Base-by-base conservation (phyloP, 1,284 basidiomycete species). In the Malassezia yamatoensis region DNA sequence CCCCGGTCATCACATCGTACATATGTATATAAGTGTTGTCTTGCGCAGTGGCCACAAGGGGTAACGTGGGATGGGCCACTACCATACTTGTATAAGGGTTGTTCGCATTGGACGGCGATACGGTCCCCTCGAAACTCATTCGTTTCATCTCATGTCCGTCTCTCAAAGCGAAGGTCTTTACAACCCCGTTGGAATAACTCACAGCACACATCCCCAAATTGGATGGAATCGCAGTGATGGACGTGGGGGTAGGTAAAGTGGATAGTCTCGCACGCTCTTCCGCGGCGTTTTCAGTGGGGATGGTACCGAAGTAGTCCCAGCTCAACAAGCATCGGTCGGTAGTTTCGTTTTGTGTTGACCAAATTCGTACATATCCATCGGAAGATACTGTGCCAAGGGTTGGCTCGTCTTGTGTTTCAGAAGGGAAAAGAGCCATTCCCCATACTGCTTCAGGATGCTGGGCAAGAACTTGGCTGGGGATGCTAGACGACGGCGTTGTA, bases 11-110 rank as follows among this genome's bases (percentile, higher is more conserved):
- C 47, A 87, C 81, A 75, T 96, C 89, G 75, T 88, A 94, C 55
- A 96, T 83, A 33, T 87, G 82, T 64, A 96, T 88, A 69, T 85
- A 85, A 64, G 89, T 90, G 78, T 96, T 90, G 77, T 96, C 91
- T 74, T 94, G 88, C 0, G 84, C 93, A 13, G 88, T 87, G 35
- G 93, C 83, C 45, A 96, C 81, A 24, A 91, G 77, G 1, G 88
- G 83, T 79, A 90, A 83, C 1, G 88, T 91, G 11, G 90, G 90
- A 78, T 96, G 90, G 42, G 89, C 90, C 37, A 85, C 82, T 49
- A 96, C 83, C 58, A 84, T 82, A 77, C 96, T 96, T 63, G 90
- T 85, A 77, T 93, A 90, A 13, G 21, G 9, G 3, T 43, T 39
- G 4, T 40, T 24, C 12, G 15, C n/a, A 2, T 34, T 39, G n/a